Base-by-base conservation (phyloP, 257 asterid species). In the Nicotiana obtusifolia region DNA sequence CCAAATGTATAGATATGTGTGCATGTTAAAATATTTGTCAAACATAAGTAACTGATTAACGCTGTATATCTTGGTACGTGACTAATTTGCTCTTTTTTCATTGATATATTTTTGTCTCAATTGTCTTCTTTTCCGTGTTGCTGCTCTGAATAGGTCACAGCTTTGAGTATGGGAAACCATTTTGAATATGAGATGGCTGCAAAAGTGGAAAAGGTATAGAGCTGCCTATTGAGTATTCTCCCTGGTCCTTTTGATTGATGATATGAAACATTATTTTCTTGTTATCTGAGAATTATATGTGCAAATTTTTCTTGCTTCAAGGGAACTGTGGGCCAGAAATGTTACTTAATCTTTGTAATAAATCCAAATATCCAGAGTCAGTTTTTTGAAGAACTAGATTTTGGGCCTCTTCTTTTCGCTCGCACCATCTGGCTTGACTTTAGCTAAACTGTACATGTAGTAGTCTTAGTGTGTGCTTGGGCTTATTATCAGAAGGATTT, bases 131-230 rank as follows among this genome's bases (percentile, higher is more conserved):
- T 87, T 86, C 65, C 57, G 82, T 86, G 24, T 67, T 80, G 47
- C 78, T 80, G 30, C 22, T 76, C 84, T 64, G 37, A 81, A 59
- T 89, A 95, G 99, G 95, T 22, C 77, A 88, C 93, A 73, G 83
- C 90, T 84, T 67, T 95, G 94, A 92, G 97, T 88, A 94, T 95
- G 97, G 99, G 99, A 76, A 93, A 95, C 89, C 89, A 85, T 85
- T 87, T 87, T 57, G 95, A 92, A 83, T 84, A 83, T 83, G 97
- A 95, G 87, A 91, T 94, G 92, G 98, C 98, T 75, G 92, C 95
- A 81, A 94, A 94, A 90, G 97, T 95, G 87, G 97, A 95, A 84
- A 91, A 90, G 84, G 99, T 94, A 80, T 59, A 33, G 87, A 54
- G 88, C 82, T 44, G 47, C 71, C 78, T 80, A 78, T 30, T 73